Conservation (phyloP, 1,139 yeast species). For the Saccharomyces hybrid region DNA sequence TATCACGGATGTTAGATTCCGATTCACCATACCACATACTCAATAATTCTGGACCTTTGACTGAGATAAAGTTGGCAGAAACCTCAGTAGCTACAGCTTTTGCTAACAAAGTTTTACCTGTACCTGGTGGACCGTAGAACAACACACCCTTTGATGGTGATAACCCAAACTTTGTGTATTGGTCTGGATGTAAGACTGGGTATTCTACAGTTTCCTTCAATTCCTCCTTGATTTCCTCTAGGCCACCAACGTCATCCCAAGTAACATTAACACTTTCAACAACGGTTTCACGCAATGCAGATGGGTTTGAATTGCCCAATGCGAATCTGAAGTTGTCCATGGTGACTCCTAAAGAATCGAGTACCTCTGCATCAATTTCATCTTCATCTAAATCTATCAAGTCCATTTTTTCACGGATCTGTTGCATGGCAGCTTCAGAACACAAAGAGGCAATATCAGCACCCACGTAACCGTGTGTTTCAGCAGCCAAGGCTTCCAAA, state of each 20-base stretch:
- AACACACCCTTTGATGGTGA: conserved; percentile 97
- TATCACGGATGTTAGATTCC: conserved; percentile 93
- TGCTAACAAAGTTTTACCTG: conserved; percentile 95
- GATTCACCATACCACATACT: conserved; percentile 99
- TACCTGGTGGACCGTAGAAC: conserved; percentile 99
- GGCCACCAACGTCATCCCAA: conserved; percentile 81
- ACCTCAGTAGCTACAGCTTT: conserved; percentile 98
- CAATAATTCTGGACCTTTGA: conserved; percentile 93
- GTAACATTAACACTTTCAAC: conserved; percentile 97
- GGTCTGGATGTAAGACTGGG: conserved; percentile 97
- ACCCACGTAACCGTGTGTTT: conserved; percentile 98
- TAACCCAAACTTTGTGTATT: conserved; percentile 94
- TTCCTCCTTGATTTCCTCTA: conserved; percentile 91
- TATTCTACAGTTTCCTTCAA: conserved; percentile 97
- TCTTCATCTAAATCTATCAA: conserved; percentile 95
- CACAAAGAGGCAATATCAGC: conserved; percentile 90
- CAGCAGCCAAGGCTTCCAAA: conserved; percentile 81
- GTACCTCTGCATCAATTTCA: conserved; percentile 90
- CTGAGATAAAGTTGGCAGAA: conserved; percentile 92
- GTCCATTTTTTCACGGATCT: conserved; percentile 99
- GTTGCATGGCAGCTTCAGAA: conserved; percentile 98
- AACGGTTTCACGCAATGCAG: conserved; percentile 98
- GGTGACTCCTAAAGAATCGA: conserved; percentile 94
- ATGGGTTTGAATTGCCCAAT: conserved; percentile 94
- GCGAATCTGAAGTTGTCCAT: conserved; percentile 99